phyloP scores from a whole-genome alignment of 202 grass and related monocot species.

The Schoenoplectus tabernaemontani region DNA sequence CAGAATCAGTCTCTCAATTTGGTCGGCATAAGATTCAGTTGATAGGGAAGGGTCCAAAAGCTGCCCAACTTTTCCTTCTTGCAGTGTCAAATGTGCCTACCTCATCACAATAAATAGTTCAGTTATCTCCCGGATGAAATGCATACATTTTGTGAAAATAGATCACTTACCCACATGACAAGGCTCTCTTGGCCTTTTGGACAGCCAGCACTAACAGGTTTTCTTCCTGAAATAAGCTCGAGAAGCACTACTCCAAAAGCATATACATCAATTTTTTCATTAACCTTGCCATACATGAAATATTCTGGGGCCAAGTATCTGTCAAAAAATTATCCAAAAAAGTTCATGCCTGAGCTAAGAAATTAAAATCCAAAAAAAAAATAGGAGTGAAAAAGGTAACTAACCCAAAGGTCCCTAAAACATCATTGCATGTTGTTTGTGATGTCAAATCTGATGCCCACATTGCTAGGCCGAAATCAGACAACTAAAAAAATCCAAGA shows the following conservation, averaged over 20 bases:
- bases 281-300: conserved; percentile 95
- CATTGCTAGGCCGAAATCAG: conserved; percentile 80
- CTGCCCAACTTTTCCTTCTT: conserved; percentile 61
- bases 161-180: conserved; percentile 77
- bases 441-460: conserved; percentile 56
- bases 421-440: conserved; percentile 56
- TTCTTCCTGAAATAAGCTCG: conserved; percentile 80
- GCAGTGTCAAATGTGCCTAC: conserved; percentile 74
- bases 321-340: conserved; percentile 12
- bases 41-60: conserved; percentile 62
- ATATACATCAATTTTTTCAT: conserved; percentile 84
- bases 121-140: neutral
- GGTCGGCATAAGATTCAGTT: conserved; percentile 28
- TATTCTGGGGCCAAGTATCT: conserved; percentile 96
- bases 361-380: neutral
- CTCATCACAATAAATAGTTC: conserved; percentile 10
- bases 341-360: conserved; percentile 15
- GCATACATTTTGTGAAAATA: neutral
- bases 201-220: conserved; percentile 49
- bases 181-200: conserved; percentile 80
- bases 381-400: conserved; percentile 7
- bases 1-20: conserved; percentile 70
- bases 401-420: conserved; percentile 87
- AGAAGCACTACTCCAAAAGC: conserved; percentile 94
- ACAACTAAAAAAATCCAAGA: conserved; percentile 49